A percentile compares a stretch with the other conserved stretches of the same genome.
These are phyloP conservation scores for Musa schizocarpa DNA, from an alignment of 176 grass and related monocot species.

Conservation along the genomic window DNA sequence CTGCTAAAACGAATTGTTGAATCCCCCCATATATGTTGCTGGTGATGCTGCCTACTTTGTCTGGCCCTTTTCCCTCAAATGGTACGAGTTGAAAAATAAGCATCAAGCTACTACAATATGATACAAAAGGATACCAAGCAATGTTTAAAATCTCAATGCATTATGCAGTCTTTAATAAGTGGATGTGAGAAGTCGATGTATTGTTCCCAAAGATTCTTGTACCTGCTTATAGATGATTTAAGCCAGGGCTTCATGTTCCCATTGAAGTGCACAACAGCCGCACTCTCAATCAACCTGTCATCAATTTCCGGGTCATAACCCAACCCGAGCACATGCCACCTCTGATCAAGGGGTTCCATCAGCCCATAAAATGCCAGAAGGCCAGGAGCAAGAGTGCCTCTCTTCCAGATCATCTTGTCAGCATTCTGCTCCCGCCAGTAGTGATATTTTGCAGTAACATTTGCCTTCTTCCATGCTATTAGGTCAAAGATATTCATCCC, in stretches of 20 bases:
- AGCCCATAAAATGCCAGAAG: constrained; percentile 20
- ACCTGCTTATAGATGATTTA: constrained; percentile 11
- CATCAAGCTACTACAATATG: neutral
- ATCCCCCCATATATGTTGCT: neutral
- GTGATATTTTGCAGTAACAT: constrained; percentile 18
- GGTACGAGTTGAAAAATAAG: neutral
- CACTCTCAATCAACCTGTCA: constrained; percentile 14
- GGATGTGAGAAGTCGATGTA: constrained; percentile 12
- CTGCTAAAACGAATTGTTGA: neutral
- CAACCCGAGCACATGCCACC: constrained; percentile 22
- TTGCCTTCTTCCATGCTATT: constrained; percentile 18
- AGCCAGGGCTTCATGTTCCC: constrained; percentile 24
- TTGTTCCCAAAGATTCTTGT: constrained; percentile 14
- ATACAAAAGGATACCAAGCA: neutral
- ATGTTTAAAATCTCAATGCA: neutral
- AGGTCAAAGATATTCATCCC: constrained; percentile 24
- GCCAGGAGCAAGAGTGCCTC: constrained; percentile 17
- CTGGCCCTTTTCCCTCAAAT: neutral
- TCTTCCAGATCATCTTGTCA: constrained; percentile 18
- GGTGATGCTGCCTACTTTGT: neutral
- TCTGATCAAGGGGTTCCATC: constrained; percentile 17
- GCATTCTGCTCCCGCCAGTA: constrained; percentile 17
- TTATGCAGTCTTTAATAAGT: constrained; percentile 8
- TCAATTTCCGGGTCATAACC: constrained; percentile 18
- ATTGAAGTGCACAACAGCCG: constrained; percentile 14